Conservation (phyloP, 331 rosid species). For the Cydonia oblonga region DNA sequence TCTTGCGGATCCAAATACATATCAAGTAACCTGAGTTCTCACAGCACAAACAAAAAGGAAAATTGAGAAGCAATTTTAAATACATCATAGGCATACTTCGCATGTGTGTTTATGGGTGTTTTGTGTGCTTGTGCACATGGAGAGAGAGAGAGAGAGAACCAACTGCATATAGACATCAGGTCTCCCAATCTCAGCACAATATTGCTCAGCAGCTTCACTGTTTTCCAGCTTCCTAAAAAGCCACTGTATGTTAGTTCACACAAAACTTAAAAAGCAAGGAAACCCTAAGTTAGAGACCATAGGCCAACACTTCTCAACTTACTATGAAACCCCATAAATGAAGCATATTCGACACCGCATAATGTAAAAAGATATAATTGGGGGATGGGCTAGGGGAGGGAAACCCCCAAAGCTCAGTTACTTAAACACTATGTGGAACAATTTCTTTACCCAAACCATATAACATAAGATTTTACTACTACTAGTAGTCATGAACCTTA, state of each 20-base stretch:
- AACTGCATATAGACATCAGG: slow-evolving; percentile 96
- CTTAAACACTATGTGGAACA: background rate
- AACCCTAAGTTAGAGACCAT: background rate
- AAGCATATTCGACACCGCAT: background rate
- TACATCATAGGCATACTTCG: background rate
- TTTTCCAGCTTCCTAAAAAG: slow-evolving; percentile 76
- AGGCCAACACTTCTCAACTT: background rate
- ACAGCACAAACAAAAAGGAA: background rate
- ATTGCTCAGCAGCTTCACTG: slow-evolving; percentile 98
- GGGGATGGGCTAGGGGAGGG: background rate
- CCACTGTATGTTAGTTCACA: slow-evolving; percentile 14
- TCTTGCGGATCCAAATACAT: slow-evolving; percentile 99
- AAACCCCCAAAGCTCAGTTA: background rate
- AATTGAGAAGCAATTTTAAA: background rate
- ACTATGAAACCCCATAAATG: background rate
- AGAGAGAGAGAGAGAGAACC: slow-evolving; percentile 28
- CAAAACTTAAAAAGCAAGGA: background rate
- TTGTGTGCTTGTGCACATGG: background rate
- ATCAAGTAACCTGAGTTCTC: slow-evolving; percentile 72
- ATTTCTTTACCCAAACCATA: background rate
- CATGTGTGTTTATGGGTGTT: background rate
- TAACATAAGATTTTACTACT: background rate
- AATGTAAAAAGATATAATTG: too few relatives aligned
- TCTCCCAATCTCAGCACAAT: slow-evolving; percentile 98
- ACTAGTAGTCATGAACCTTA: background rate